Percentiles rank a stretch among this genome's conserved stretches.
These are phyloP conservation scores for Puccinia hordei DNA, from an alignment of 1,284 basidiomycete species.

Conservation along the genomic window DNA sequence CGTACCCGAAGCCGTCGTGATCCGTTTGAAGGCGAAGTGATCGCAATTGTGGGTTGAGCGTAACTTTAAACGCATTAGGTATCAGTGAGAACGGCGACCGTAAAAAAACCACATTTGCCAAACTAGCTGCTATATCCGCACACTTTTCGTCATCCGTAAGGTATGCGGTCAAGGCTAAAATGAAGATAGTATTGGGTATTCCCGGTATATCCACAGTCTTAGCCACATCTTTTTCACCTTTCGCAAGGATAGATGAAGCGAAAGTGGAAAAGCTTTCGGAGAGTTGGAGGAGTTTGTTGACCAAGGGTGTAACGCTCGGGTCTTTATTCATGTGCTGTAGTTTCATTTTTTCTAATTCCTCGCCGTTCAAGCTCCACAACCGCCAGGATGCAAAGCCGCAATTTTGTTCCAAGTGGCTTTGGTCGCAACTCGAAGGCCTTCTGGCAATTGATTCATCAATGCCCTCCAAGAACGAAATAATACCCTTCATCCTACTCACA, in stretches of 20 bases:
- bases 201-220: background rate
- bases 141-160: constrained; percentile 8
- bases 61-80: constrained; percentile 10
- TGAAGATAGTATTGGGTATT: constrained; percentile 8
- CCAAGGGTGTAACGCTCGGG: constrained; percentile 51
- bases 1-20: constrained; percentile 54
- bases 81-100: background rate
- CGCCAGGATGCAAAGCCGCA: constrained; percentile 55
- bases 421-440: background rate
- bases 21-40: constrained; percentile 30
- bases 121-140: constrained; percentile 52
- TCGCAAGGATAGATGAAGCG: constrained; percentile 31
- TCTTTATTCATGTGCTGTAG: constrained; percentile 51
- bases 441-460: constrained; percentile 54
- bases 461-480: constrained; percentile 56
- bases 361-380: constrained; percentile 55
- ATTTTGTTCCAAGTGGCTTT: constrained; percentile 10
- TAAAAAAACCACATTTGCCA: constrained; percentile 36
- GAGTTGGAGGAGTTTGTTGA: constrained; percentile 51
- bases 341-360: constrained; percentile 53
- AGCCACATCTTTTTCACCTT: constrained; percentile 15
- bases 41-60: constrained; percentile 12
- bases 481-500: constrained; percentile 57
- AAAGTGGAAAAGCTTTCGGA: constrained; percentile 28
- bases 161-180: constrained; percentile 28